Conservation (phyloP, 371 early-diverging fungal genomes). For the Homolaphlyctis polyrhiza region DNA sequence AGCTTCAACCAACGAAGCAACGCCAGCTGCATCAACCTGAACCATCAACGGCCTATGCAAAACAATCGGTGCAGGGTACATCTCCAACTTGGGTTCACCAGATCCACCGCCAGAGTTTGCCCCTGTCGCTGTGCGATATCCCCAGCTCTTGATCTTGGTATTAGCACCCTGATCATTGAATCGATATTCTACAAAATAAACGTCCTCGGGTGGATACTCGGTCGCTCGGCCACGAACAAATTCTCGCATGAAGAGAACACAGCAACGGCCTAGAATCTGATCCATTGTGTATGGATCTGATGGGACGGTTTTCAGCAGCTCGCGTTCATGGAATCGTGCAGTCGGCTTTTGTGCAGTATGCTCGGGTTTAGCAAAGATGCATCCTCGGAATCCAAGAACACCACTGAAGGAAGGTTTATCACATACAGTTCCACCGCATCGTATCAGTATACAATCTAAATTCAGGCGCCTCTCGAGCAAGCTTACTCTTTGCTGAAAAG, state of each 20-base stretch:
- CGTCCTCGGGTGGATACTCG: constrained; percentile 15
- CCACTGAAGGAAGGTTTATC: too few species aligned
- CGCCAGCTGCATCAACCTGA: too few species aligned
- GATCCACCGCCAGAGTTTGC: too few species aligned
- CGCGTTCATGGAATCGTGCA: constrained; percentile 41
- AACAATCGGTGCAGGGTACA: constrained; percentile 20
- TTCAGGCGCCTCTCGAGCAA: too few species aligned
- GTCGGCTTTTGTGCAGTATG: constrained; percentile 42
- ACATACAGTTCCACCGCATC: background rate
- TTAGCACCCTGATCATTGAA: constrained; percentile 39
- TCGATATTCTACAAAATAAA: constrained; percentile 46
- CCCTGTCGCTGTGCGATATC: too few species aligned
- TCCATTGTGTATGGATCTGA: constrained; percentile 25
- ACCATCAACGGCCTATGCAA: background rate
- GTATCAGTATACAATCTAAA: too few species aligned
- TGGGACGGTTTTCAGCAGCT: constrained; percentile 46
- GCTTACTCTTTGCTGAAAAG: too few species aligned
- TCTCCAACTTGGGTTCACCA: constrained; percentile 23
- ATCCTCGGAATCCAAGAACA: constrained; percentile 35
- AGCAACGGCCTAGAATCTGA: constrained; percentile 45
- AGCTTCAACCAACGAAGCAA: too few species aligned
- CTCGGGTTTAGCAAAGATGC: constrained; percentile 50
- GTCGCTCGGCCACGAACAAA: constrained; percentile 31
- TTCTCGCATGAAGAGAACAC: constrained; percentile 41
- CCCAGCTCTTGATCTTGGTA: constrained; percentile 46